Percentiles rank a stretch among this genome's conserved stretches.
Conservation (phyloP, 139 green algal species). For the Auxenochlorella pyrenoidosa region DNA sequence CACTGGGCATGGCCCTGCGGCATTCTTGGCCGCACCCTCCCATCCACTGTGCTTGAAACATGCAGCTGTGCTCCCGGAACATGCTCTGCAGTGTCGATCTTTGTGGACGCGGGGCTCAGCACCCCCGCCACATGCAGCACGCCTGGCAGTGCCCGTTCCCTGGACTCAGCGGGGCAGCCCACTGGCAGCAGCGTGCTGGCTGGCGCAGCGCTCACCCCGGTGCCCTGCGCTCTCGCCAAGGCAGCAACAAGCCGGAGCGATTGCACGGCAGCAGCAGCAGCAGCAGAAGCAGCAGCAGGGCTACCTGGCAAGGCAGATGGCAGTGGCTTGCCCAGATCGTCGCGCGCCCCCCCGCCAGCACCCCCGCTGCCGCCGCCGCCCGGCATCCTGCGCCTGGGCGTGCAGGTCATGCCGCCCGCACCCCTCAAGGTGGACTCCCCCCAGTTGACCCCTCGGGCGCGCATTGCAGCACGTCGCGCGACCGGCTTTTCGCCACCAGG, state of each 20-base stretch:
- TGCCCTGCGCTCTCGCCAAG: background rate
- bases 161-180: background rate
- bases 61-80: background rate
- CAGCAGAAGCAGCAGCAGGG: background rate
- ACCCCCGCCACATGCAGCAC: constrained; percentile 17
- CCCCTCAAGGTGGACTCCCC: background rate
- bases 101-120: background rate
- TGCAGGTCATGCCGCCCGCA: constrained; percentile 27
- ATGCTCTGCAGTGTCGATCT: constrained; percentile 3
- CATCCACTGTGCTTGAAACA: background rate
- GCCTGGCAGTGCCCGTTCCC: background rate
- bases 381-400: constrained; percentile 5
- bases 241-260: background rate
- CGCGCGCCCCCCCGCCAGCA: background rate
- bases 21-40: no score
- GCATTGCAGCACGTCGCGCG: background rate
- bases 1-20: no score
- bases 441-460: background rate
- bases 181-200: background rate
- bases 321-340: background rate
- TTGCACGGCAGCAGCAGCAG: background rate
- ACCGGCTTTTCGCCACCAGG: background rate
- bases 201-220: background rate
- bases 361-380: constrained; percentile 9
- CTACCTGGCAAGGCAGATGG: background rate